Base-by-base conservation (phyloP, 2,329 filamentous ascomycete species). In the Rhynchosporium secalis region DNA sequence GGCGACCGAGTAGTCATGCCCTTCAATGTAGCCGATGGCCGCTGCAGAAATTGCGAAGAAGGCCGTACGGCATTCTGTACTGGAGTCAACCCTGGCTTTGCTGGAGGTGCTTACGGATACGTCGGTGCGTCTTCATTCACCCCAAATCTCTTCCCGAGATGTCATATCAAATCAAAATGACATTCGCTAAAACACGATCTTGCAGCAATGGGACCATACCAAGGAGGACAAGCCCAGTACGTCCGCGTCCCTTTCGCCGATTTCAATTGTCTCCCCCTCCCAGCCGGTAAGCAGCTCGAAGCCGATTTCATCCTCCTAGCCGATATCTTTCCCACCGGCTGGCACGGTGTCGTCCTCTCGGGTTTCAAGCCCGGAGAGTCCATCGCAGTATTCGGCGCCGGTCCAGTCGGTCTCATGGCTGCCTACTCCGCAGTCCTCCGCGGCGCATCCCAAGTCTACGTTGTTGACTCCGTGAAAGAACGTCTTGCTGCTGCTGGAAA, bases 1-100 rank as follows among this genome's bases (percentile, higher is more conserved):
- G 92, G 92, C 4, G 92, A 96, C 75, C 85, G 85, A 70, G 81
- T 96, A 38, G 91, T 96, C 26, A 84, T 88, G 29, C 91, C 93
- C 0, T 96, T 96, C 75, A 96, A 92, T 29, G 81, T 84, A 38
- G 92, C 88, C 15, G 94, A 91, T 86, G 90, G 78, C 63, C 82
- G 75, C 40, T 96, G 92, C 76, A 96, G 93, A 77, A 96, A 95
- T 78, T 96, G 93, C 79, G 84, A 83, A 62, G 84, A 86, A 65
- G 88, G 88, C 12, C 88, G 84, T 75, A 90, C 91, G 0, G 92
- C 91, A 3, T 87, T 92, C 62, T 96, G 92, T 75, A 88, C 85
- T 0, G 86, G 85, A 62, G 81, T 85, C 2, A 86, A 86, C 68
- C 81, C 82, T 26, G 83, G 83, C 0, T 86, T 86, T 66, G 83